Conservation (phyloP, 345 rosid genomes). For the Erysimum cheiranthoides region DNA sequence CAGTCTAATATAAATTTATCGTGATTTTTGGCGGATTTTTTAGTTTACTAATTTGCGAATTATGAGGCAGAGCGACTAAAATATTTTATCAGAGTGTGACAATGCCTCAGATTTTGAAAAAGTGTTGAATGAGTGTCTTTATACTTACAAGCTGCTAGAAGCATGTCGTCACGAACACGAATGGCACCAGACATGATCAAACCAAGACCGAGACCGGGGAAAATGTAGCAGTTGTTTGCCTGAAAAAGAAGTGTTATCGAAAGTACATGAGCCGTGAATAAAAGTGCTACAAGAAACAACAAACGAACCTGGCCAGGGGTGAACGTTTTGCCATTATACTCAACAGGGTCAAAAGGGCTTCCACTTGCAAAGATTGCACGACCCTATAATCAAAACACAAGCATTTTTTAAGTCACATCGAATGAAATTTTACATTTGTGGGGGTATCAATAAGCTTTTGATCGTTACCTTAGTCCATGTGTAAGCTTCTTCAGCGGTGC, state of each 20-base stretch:
- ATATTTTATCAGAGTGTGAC: too few relatives aligned
- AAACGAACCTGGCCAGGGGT: constrained; percentile 83
- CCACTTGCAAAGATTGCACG: constrained; percentile 96
- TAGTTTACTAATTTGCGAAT: too few relatives aligned
- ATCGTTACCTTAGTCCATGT: constrained; percentile 76
- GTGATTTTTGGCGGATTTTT: too few relatives aligned
- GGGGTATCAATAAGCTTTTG: constrained; percentile 19
- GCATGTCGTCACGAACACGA: constrained; percentile 94
- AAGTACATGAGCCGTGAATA: background rate
- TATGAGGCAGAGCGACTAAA: too few relatives aligned
- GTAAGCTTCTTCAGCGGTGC: constrained; percentile 97
- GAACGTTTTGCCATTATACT: constrained; percentile 66
- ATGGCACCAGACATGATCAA: constrained; percentile 89
- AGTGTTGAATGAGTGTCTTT: background rate
- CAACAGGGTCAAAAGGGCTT: constrained; percentile 91
- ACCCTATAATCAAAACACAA: constrained; percentile 59
- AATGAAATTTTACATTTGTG: background rate
- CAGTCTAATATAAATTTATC: too few relatives aligned
- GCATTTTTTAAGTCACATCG: background rate
- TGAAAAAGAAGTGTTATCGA: constrained; percentile 34
- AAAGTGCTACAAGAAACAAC: background rate
- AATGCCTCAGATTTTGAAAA: constrained; percentile 22
- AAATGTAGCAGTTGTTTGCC: constrained; percentile 97
- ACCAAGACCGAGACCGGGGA: constrained; percentile 96
- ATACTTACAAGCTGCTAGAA: constrained; percentile 95